Evolutionary conservation across 1,284 basidiomycete species (phyloP), one percentile per base, ranked within the genome.

Genomic region (Boletus mariae): DNA sequence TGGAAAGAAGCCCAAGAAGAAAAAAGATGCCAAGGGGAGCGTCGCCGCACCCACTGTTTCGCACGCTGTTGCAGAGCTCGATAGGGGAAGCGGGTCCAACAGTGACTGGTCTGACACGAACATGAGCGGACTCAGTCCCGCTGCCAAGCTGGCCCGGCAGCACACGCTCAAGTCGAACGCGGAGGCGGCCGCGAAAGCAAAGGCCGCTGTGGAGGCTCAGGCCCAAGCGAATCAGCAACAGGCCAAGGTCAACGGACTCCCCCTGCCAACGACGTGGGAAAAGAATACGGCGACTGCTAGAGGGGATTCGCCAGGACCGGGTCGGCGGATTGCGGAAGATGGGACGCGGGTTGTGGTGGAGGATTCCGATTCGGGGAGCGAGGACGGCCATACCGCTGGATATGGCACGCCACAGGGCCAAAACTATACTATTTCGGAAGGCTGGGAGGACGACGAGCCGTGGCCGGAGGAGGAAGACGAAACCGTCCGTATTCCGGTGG

Each of bases 111-210:
- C 66, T 67, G 80, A 72, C 45, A 72, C 77, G 2, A 81, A 83
- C 47, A 72, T 92, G 69, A 82, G 80, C 45, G 94, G 93, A 9
- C 78, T 98, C 51, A 92, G 90, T 59, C 95, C 95, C 4, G 95
- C 96, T 28, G 96, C 95, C 0, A 89, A 91, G 65, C 82, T 97
- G 12, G 94, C 92, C 0, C 73, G 93, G 43, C 92, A 94, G 68
- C 94, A 98, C 69, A 91, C 93, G 20, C 77, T 90, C 58, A 90
- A 87, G 74, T 84, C 80, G 52, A 90, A 89, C 59, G 91, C 91
- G 1, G 90, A 93, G 69, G 90, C 88, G 44, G 90, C 84, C 35
- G 86, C 84, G 4, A 82, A 73, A 61, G 85, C 82, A 6, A 86
- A 87, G 61, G 80, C 78, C 1, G 79, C 78, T 54, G 75, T 75